Percentiles rank a stretch among this genome's conserved stretches.
Evolutionary conservation across 306 rosid species (phyloP).

Genomic region (Mimosa bimucronata): DNA sequence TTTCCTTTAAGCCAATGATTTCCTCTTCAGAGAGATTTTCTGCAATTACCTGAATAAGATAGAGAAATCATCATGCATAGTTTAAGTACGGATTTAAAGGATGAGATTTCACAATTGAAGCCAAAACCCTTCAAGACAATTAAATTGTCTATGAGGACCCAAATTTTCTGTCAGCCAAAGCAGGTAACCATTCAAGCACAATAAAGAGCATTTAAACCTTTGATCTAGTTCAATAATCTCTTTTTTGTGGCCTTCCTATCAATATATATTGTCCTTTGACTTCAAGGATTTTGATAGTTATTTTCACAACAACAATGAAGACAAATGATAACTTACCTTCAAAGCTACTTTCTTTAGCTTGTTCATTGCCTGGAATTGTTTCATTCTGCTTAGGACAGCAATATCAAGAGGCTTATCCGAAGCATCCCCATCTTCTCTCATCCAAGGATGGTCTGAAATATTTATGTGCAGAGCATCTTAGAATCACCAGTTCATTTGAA

Average conservation of each 20-base stretch:
- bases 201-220: slow-evolving; percentile 11
- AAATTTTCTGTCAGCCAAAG: slow-evolving; percentile 1
- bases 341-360: slow-evolving; percentile 93
- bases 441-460: slow-evolving; percentile 94
- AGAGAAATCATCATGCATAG: slow-evolving; percentile 8
- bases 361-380: slow-evolving; percentile 98
- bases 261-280: not conserved
- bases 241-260: not conserved
- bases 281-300: not conserved
- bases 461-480: slow-evolving; percentile 23
- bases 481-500: slow-evolving; percentile 28
- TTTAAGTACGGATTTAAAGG: not conserved
- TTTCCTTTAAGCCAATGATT: slow-evolving; percentile 93
- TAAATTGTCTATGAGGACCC: not conserved
- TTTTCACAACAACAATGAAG: too few species aligned
- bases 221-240: slow-evolving; percentile 22
- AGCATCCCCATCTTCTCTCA: slow-evolving; percentile 94
- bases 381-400: slow-evolving; percentile 91
- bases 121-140: not conserved
- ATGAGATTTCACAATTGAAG: not conserved
- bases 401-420: slow-evolving; percentile 93
- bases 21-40: slow-evolving; percentile 97
- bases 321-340: slow-evolving; percentile 55
- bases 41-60: slow-evolving; percentile 76
- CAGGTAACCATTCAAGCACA: not conserved